phyloP scores from a whole-genome alignment of 2,329 filamentous ascomycete species.

The Anthostomella pinea region DNA sequence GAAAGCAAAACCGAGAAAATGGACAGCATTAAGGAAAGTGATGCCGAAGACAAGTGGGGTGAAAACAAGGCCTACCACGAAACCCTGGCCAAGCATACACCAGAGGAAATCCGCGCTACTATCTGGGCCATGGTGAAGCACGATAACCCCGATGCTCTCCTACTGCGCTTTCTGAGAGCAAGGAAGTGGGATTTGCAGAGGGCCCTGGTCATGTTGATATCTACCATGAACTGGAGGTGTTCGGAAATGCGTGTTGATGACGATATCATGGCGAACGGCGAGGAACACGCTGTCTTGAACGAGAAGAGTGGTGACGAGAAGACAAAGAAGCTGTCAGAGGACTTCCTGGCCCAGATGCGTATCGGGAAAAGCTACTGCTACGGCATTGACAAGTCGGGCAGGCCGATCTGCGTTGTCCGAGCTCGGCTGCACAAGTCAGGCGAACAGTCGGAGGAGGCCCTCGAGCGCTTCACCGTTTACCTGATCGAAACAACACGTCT shows the following conservation, averaged over 20 bases:
- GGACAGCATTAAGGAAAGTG: slow-evolving; percentile 41
- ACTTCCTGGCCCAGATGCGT: slow-evolving; percentile 79
- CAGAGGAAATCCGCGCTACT: slow-evolving; percentile 74
- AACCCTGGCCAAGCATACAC: slow-evolving; percentile 70
- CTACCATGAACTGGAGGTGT: slow-evolving; percentile 88
- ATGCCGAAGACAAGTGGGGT: slow-evolving; percentile 86
- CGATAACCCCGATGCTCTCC: slow-evolving; percentile 83
- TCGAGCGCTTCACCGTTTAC: slow-evolving; percentile 90
- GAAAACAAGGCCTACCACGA: slow-evolving; percentile 84
- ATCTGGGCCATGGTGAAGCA: slow-evolving; percentile 96
- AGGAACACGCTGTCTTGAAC: slow-evolving; percentile 62
- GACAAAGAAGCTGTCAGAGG: slow-evolving; percentile 65
- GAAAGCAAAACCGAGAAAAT: slow-evolving; percentile 40
- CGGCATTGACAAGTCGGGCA: slow-evolving; percentile 76
- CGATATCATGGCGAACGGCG: slow-evolving; percentile 77
- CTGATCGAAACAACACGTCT: slow-evolving; percentile 92
- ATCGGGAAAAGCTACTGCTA: slow-evolving; percentile 94
- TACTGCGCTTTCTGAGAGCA: slow-evolving; percentile 81
- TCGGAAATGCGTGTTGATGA: slow-evolving; percentile 84
- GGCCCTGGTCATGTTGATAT: slow-evolving; percentile 89
- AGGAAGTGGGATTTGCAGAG: slow-evolving; percentile 94
- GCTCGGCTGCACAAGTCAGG: slow-evolving; percentile 78
- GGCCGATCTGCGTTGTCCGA: slow-evolving; percentile 83
- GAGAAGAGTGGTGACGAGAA: slow-evolving; percentile 55
- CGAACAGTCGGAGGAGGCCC: slow-evolving; percentile 75